These are phyloP conservation scores for Colletotrichum salicis DNA, from an alignment of 2,329 filamentous ascomycete genomes.

Conservation along the genomic window DNA sequence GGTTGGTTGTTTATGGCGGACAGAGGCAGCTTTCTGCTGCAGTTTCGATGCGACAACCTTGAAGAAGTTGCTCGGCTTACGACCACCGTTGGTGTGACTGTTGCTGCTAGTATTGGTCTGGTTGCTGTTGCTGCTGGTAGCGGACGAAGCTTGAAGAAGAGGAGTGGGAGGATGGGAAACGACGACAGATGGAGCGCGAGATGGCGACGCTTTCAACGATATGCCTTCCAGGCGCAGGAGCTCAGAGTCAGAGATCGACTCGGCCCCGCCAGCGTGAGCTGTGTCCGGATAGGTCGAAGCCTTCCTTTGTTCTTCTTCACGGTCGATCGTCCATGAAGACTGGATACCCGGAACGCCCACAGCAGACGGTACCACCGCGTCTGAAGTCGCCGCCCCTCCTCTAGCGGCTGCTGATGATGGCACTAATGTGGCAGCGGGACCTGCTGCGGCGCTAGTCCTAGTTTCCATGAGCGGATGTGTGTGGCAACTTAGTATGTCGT, in stretches of 20 bases:
- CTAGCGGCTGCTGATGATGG: constrained; percentile 31
- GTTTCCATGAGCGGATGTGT: constrained; percentile 27
- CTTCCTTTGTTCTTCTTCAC: constrained; percentile 35
- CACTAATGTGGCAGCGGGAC: constrained; percentile 34
- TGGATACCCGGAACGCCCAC: constrained; percentile 26
- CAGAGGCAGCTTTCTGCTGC: constrained; percentile 50
- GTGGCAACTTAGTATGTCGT: constrained; percentile 35
- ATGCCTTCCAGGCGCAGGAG: constrained; percentile 60
- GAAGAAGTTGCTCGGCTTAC: constrained; percentile 53
- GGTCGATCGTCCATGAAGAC: constrained; percentile 35
- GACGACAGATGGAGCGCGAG: constrained; percentile 36
- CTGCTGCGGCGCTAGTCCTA: constrained; percentile 35
- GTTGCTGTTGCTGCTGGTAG: constrained; percentile 37
- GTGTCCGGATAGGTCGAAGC: constrained; percentile 36
- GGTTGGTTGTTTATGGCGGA: constrained; percentile 40
- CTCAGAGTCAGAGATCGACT: constrained; percentile 59
- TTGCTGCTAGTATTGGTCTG: constrained; percentile 37
- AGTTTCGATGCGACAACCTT: constrained; percentile 54
- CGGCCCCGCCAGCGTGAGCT: constrained; percentile 29
- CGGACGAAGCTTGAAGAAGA: constrained; percentile 43
- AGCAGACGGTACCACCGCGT: constrained; percentile 20
- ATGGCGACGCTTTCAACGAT: constrained; percentile 48
- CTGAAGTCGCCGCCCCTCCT: constrained; percentile 21
- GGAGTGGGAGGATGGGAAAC: constrained; percentile 34
- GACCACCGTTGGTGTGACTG: constrained; percentile 18